phyloP scores from a whole-genome alignment of 192 early-diverging fungal species.

The Cladochytrium replicatum region DNA sequence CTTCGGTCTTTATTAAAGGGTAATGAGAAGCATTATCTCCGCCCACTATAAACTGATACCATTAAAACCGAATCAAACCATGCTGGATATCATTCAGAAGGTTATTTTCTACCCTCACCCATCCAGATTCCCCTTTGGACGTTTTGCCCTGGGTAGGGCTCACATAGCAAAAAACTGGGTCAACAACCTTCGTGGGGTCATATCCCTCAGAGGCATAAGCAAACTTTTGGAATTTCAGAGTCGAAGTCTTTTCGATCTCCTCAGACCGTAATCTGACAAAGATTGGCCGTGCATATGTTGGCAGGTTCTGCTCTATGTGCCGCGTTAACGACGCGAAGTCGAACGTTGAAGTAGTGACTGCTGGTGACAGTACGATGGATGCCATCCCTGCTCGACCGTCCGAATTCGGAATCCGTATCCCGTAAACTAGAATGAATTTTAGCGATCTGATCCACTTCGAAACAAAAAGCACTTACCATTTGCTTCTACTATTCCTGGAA shows the following conservation, averaged over 20 bases:
- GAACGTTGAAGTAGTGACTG: constrained; percentile 5
- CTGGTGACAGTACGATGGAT: constrained; percentile 6
- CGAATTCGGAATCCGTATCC: constrained; percentile 11
- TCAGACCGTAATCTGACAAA: constrained; percentile 2
- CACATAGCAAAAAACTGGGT: too few relatives aligned
- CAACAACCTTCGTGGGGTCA: too few relatives aligned
- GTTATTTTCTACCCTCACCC: too few relatives aligned
- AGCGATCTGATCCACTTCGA: not conserved
- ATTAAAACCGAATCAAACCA: too few relatives aligned
- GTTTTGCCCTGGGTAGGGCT: too few relatives aligned
- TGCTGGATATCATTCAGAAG: too few relatives aligned
- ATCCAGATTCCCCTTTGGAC: too few relatives aligned
- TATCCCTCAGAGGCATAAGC: not conserved
- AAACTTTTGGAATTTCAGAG: constrained; percentile 13
- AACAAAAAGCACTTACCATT: constrained; percentile 3
- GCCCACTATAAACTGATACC: too few relatives aligned
- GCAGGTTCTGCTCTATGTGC: constrained; percentile 4
- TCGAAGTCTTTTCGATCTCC: constrained; percentile 7
- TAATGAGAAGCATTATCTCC: too few relatives aligned
- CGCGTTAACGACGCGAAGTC: not conserved
- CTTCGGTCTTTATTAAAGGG: too few relatives aligned
- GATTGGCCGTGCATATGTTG: constrained; percentile 15
- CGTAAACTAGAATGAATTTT: constrained; percentile 12
- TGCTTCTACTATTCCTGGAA: not conserved
- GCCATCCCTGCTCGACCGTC: constrained; percentile 25